phyloP scores from a whole-genome alignment of 2,329 filamentous ascomycete genomes.

The Ophiocordyceps camponoti-floridani region DNA sequence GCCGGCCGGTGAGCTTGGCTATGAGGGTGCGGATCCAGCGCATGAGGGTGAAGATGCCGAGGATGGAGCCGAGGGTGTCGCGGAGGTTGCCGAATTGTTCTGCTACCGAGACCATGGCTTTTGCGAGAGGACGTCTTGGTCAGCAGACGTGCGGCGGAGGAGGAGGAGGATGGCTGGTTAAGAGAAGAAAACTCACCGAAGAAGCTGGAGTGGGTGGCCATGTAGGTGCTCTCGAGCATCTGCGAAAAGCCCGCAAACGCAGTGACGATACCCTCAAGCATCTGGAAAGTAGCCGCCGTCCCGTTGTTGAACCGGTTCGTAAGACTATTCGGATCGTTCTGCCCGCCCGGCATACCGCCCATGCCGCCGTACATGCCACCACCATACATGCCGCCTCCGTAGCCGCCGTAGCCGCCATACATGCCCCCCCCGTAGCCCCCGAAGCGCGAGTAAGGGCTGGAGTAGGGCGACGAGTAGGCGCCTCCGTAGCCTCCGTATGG shows the following conservation, averaged over 20 bases:
- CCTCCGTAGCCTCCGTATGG: conserved; percentile 25
- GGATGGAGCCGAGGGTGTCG: conserved; percentile 79
- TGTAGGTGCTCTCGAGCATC: conserved; percentile 98
- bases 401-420: conserved; percentile 1
- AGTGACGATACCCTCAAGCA: conserved; percentile 91
- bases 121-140: conserved; percentile 1
- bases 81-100: conserved; percentile 91
- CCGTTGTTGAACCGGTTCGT: conserved; percentile 92
- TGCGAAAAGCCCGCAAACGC: conserved; percentile 96
- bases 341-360: conserved; percentile 24
- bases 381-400: conserved; percentile 17
- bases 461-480: conserved; percentile 21
- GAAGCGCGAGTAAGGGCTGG: conserved; percentile 26
- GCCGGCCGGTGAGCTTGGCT: conserved; percentile 82
- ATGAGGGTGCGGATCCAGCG: conserved; percentile 85
- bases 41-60: conserved; percentile 91
- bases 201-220: conserved; percentile 97
- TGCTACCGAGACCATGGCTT: conserved; percentile 94
- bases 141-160: background rate
- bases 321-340: conserved; percentile 76
- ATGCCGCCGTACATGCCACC: conserved; percentile 25
- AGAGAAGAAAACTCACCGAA: conserved; percentile 48
- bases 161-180: background rate
- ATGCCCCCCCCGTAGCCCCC: conserved; percentile 26
- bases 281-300: conserved; percentile 92